These are phyloP conservation scores for Silybum marianum DNA, from an alignment of 129 eudicot genomes.

Conservation along the genomic window DNA sequence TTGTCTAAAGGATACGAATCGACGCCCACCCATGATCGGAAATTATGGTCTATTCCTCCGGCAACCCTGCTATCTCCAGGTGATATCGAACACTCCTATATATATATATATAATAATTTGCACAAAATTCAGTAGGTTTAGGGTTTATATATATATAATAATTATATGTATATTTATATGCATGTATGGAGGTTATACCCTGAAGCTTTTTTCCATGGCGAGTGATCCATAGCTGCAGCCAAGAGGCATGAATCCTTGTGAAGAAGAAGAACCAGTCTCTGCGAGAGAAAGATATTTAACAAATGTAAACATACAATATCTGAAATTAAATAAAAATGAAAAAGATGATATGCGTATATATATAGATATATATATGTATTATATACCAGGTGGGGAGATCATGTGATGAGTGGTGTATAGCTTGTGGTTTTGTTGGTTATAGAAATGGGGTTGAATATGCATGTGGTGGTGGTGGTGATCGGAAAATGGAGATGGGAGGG, in stretches of 20 bases:
- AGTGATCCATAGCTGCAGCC: slow-evolving; percentile 70
- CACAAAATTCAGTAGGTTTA: not conserved
- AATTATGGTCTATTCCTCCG: slow-evolving; percentile 39
- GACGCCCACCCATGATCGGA: slow-evolving; percentile 47
- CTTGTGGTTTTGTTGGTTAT: slow-evolving; percentile 35
- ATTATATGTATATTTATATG: not conserved
- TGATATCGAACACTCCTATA: slow-evolving; percentile 82
- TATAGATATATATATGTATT: not conserved
- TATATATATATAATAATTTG: not conserved
- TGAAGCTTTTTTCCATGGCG: slow-evolving; percentile 83
- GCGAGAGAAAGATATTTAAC: not conserved
- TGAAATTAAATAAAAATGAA: not conserved
- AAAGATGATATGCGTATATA: not conserved
- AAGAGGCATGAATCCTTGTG: slow-evolving; percentile 40
- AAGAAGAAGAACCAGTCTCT: slow-evolving; percentile 56
- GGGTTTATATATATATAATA: not conserved
- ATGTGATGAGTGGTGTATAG: slow-evolving; percentile 33
- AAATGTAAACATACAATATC: not conserved
- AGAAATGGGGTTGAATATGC: slow-evolving; percentile 25
- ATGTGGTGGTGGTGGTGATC: slow-evolving; percentile 24
- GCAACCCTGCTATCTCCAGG: slow-evolving; percentile 38
- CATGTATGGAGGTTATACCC: slow-evolving; percentile 51
- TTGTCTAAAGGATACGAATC: slow-evolving; percentile 47
- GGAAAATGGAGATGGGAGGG: slow-evolving; percentile 23
- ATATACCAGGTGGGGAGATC: slow-evolving; percentile 28